Base-by-base conservation (phyloP, 257 asterid species). In the Parsonsia alboflavescens region DNA sequence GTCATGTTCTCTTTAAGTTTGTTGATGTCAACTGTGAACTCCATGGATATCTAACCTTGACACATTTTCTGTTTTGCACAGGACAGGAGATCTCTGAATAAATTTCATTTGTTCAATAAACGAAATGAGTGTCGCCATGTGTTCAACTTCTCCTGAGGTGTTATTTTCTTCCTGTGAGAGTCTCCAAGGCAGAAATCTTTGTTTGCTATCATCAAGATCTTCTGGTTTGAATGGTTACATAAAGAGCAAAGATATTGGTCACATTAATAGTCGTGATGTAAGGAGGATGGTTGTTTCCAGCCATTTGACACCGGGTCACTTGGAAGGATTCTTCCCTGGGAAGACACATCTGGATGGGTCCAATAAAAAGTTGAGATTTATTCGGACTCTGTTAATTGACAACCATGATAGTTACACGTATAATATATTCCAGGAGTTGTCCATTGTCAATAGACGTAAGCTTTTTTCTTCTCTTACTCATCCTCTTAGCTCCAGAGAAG, bases 351-450 rank as follows among this genome's bases (percentile, higher is more conserved):
- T 82, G 75, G 80, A 79, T 8, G 89, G 86, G 64, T 83, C 87
- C 26, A 74, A 84, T 50, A 57, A 72, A 50, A 89, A 90, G 88
- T 72, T 87, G 82, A 83, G 81, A 36, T 85, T 79, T n/a, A 75
- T 92, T 8, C 84, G 96, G 57, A 95, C 98, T 10, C 80, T 95
- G 86, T 84, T 95, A 88, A 88, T 95, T 72, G 99, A 95, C 77
- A 95, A 95, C 81, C 92, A 92, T 77, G 99, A 95, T 80, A 95
- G 99, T 82, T 92, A 95, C 84, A 95, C 99, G 0, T 95, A 92
- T 75, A 95, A 95, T 80, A 92, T 95, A 75, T 92, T 79, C 83
- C 99, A 95, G 87, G 98, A 95, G 84, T 87, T 95, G 63, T 85
- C 99, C 33, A 86, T 90, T 75, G 81, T 89, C 68, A 95, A 95